Evolutionary conservation across 805 yeast species (phyloP), one percentile per base, ranked within the genome.

Genomic region (Wickerhamomyces queroliae): DNA sequence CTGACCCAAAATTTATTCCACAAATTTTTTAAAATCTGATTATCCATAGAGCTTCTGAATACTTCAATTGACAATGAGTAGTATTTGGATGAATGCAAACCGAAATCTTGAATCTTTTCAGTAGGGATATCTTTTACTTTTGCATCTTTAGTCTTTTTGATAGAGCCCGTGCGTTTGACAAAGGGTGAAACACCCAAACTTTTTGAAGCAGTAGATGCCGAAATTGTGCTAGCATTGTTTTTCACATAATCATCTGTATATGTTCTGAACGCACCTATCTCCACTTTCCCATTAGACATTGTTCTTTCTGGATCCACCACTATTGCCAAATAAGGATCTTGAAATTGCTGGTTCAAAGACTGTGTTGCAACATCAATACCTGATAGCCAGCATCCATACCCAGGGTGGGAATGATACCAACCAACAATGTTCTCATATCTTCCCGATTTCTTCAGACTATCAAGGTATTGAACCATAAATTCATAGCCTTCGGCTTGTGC

Each of bases 331-430:
- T 85, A 89, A 1, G 97, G 97, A 52, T 89, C 97, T 58, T 89
- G 96, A 55, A 80, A 88, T 41, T 75, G 78, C 61, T 89, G 97
- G 52, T 90, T 88, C 55, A 88, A 70, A 18, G 66, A 56, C 57
- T 91, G 98, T 0, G 98, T 91, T 33, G 85, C 80, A 25, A 93
- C 95, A 61, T 91, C 98, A 29, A 91, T 88, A 4, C 93, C 95
- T 39, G 93, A 81, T 33, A 91, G 62, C 96, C 97, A 91, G 59
- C 97, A 90, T 15, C 96, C 97, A 59, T 89, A 91, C 0, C 96
- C 96, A 0, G 99, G 99, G 60, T 91, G 99, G 71, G 98, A 88
- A 61, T 91, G 99, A 62, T 93, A 91, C 99, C 99, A 91, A 9
- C 99, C 99, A 13, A 93, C 86, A 18, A 91, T 83, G 49, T 84